Evolutionary conservation across 306 rosid species (phyloP).

Genomic region (Prunus fruticosa): DNA sequence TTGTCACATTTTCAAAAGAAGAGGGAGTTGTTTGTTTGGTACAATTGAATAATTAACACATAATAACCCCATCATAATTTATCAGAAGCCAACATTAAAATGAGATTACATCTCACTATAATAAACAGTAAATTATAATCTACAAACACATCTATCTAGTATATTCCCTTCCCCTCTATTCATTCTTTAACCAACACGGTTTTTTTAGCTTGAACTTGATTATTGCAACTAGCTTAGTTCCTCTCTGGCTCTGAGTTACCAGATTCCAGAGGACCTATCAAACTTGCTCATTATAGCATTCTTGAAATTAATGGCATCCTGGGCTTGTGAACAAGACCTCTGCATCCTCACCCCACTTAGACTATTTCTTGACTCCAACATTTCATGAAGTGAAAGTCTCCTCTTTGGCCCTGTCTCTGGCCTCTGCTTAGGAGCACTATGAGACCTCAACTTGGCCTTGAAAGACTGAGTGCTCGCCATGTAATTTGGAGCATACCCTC

Average conservation of each 20-base stretch:
- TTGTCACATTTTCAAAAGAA: not conserved
- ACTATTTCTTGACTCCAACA: conserved; percentile 71
- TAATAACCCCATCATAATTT: not conserved
- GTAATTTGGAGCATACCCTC: conserved; percentile 57
- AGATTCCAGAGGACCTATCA: conserved; percentile 44
- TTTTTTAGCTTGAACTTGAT: not conserved
- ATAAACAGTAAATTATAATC: conserved; percentile 7
- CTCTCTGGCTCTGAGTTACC: not conserved
- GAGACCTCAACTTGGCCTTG: conserved; percentile 82
- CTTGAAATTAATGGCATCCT: conserved; percentile 72
- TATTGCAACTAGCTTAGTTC: not conserved
- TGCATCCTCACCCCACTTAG: conserved; percentile 81
- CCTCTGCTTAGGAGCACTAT: conserved; percentile 88
- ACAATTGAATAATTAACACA: not conserved
- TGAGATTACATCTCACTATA: not conserved
- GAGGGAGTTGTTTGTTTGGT: too few species aligned
- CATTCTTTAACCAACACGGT: not conserved
- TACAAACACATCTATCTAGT: conserved; percentile 5
- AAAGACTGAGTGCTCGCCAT: conserved; percentile 77
- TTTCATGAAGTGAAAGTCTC: conserved; percentile 62
- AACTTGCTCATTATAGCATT: conserved; percentile 78
- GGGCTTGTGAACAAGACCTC: conserved; percentile 74
- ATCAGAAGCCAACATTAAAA: conserved; percentile 2
- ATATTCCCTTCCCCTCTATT: not conserved
- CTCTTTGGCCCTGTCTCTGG: conserved; percentile 63